These are phyloP conservation scores for Scutellaria barbata DNA, from an alignment of 257 asterid genomes.

Conservation along the genomic window DNA sequence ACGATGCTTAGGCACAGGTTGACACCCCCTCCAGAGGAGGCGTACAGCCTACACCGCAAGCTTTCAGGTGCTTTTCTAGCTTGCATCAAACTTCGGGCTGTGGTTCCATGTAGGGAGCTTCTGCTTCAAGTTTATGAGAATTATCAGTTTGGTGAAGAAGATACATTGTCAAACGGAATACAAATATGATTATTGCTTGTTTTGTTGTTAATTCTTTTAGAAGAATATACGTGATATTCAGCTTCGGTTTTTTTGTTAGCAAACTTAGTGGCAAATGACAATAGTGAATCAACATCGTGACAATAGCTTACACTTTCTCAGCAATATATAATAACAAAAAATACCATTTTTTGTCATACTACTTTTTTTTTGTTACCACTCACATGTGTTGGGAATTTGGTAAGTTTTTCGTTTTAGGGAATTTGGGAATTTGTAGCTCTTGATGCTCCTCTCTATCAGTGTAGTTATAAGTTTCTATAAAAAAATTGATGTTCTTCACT, in stretches of 20 bases:
- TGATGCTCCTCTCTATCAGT: too few relatives aligned
- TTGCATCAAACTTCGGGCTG: slow-evolving; percentile 91
- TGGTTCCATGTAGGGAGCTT: slow-evolving; percentile 88
- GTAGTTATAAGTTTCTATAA: too few relatives aligned
- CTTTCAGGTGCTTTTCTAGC: slow-evolving; percentile 98
- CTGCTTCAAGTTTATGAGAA: slow-evolving; percentile 63
- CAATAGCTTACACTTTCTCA: not conserved
- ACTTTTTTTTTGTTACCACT: too few relatives aligned
- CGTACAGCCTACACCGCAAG: slow-evolving; percentile 95
- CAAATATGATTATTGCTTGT: not conserved
- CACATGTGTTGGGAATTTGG: too few relatives aligned
- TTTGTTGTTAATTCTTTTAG: slow-evolving; percentile 27
- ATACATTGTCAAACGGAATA: slow-evolving; percentile 21
- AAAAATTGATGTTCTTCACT: too few relatives aligned
- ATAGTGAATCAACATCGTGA: not conserved
- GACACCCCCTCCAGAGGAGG: slow-evolving; percentile 97
- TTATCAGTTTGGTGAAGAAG: slow-evolving; percentile 52
- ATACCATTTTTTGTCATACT: too few relatives aligned
- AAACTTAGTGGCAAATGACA: not conserved
- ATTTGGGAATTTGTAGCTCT: too few relatives aligned
- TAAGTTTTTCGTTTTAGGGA: too few relatives aligned
- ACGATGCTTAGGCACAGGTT: slow-evolving; percentile 92
- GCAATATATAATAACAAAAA: not conserved
- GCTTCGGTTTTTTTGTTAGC: not conserved
- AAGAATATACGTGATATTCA: not conserved